Evolutionary conservation across 192 early-diverging fungal species (phyloP), one percentile per base, ranked within the genome.

Genomic region (Gaertneriomyces semiglobifer): DNA sequence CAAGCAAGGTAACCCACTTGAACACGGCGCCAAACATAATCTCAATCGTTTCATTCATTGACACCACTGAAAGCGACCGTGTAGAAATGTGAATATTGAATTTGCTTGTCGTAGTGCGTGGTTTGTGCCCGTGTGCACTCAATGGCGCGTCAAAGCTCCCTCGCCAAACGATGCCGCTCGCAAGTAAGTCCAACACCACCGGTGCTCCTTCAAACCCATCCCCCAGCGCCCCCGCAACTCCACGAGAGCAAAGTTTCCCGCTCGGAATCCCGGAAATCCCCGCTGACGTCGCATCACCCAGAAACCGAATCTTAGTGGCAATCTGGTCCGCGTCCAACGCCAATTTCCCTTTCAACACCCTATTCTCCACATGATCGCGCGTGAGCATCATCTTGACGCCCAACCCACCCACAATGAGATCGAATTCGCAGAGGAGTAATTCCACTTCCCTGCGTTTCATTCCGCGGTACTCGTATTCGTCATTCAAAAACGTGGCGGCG

Each of bases 1-100:
- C 75, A 1, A 80, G 66, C 71, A 88, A 88, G 0, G 77, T 80
- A 16, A 84, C 57, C 90, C 90, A 91, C 5, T 82, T 81, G 59
- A 80, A 82, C 19, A 87, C 72, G 5, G 86, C 86, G 10, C 89
- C 89, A 11, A 80, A 81, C 8, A 90, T 68, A 48, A 90, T 89
- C 57, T 92, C 90, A 4, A 82, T 77, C 0, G 88, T 87, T 71
- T 92, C 83, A 20, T 81, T 88, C 39, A 89, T 86, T 16, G 83
- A 81, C 43, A 85, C 76, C 5, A 83, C 70, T 20, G 73, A 67
- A 8, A 89, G 12, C n/a, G 63, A 61, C 48, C 59, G 45, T 4
- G 61, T 64, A 6, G 16, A 56, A 18, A 71, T 16, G 38, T 52
- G 19, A 59, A 70, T 25, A 5, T 59, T 63, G 9, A 14, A 19